Evolutionary conservation across 176 grass and related monocot species (phyloP).

Genomic region (Musa beccarii): DNA sequence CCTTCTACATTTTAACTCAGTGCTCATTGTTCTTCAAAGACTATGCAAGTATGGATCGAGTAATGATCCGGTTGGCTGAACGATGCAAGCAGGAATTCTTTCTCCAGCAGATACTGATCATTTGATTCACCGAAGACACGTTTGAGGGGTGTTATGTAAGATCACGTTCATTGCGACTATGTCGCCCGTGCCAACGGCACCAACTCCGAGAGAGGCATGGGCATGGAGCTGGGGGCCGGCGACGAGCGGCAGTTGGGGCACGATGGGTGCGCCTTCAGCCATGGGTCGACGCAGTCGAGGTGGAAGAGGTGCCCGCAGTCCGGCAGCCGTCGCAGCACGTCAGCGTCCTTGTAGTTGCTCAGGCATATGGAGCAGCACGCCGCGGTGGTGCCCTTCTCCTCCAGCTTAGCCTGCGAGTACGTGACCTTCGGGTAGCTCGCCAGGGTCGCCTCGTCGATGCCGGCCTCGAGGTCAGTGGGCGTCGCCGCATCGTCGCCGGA

Average conservation of each 20-base stretch:
- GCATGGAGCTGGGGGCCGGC: background rate
- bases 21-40: no score
- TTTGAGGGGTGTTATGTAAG: no score
- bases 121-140: no score
- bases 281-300: constrained; percentile 33
- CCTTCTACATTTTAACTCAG: no score
- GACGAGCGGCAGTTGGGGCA: constrained; percentile 41
- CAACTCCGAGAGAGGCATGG: background rate
- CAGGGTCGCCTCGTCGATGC: constrained; percentile 21
- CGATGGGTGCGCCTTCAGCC: constrained; percentile 29
- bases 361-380: constrained; percentile 29
- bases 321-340: constrained; percentile 30
- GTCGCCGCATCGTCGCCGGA: constrained; percentile 14
- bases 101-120: no score
- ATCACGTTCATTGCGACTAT: background rate
- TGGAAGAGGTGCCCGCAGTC: constrained; percentile 44
- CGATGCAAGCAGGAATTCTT: no score
- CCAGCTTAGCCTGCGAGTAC: constrained; percentile 8
- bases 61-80: no score
- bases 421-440: constrained; percentile 13
- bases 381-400: background rate
- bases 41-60: no score
- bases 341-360: constrained; percentile 21
- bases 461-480: background rate
- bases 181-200: constrained; percentile 14